Evolutionary conservation across 2,329 filamentous ascomycete genomes (phyloP).

Genomic region (Talaromyces sp.): DNA sequence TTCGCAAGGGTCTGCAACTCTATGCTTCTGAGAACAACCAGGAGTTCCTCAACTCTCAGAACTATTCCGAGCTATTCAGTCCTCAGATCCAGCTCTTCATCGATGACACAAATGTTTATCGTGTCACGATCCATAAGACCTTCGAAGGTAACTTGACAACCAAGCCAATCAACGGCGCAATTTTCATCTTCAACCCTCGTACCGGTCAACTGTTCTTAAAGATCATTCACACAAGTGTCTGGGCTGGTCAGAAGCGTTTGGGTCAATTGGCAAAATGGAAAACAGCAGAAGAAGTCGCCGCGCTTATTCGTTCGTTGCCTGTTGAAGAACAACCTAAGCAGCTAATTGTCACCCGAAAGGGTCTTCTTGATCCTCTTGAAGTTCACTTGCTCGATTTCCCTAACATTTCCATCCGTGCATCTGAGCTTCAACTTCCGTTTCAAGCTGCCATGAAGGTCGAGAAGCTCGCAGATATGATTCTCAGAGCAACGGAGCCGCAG

Average conservation of each 20-base stretch:
- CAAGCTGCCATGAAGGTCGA: constrained; percentile 99
- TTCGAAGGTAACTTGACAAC: constrained; percentile 99
- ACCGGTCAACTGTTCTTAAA: constrained; percentile 97
- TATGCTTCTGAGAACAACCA: constrained; percentile 99
- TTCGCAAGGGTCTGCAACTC: constrained; percentile 93
- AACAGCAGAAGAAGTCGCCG: constrained; percentile 98
- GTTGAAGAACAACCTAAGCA: constrained; percentile 99
- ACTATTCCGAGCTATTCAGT: constrained; percentile 98
- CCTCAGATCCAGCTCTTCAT: constrained; percentile 99
- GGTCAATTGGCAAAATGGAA: constrained; percentile 99
- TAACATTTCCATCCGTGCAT: constrained; percentile 97
- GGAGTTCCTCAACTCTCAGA: constrained; percentile 98
- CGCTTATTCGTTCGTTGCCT: constrained; percentile 88
- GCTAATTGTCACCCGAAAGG: constrained; percentile 95
- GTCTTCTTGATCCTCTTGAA: constrained; percentile 92
- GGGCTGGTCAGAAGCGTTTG: constrained; percentile 98
- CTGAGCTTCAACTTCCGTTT: constrained; percentile 94
- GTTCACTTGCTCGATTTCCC: constrained; percentile 97
- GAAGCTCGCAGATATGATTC: constrained; percentile 98
- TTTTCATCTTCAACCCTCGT: constrained; percentile 99
- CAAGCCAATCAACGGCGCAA: constrained; percentile 98
- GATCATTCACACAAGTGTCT: constrained; percentile 98
- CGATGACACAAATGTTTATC: constrained; percentile 98
- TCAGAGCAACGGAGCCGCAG: constrained; percentile 96
- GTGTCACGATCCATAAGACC: constrained; percentile 99